Percentiles rank a stretch among this genome's conserved stretches.
phyloP scores from a whole-genome alignment of 225 moss, liverwort and hornwort species.

The Neckera pumila region DNA sequence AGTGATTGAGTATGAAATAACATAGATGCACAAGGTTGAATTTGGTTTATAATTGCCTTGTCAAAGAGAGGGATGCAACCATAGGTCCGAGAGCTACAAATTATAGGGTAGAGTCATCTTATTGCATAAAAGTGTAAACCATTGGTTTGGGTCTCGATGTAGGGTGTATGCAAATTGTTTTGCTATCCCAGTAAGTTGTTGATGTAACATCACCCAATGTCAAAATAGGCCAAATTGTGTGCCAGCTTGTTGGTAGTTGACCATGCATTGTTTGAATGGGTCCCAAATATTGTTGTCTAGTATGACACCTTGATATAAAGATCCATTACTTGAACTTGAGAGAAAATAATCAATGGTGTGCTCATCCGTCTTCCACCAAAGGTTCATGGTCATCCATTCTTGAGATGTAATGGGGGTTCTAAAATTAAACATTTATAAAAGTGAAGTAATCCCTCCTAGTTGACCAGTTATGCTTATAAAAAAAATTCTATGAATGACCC shows the following conservation, averaged over 20 bases:
- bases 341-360: background rate
- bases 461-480: background rate
- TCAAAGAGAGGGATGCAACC: background rate
- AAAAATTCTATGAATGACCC: background rate
- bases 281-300: fast-evolving
- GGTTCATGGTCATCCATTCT: fast-evolving
- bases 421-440: background rate
- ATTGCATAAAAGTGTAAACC: background rate
- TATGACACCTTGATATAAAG: fast-evolving
- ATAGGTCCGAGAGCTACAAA: fast-evolving
- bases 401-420: too few species aligned
- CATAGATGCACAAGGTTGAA: background rate
- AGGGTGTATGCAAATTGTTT: background rate
- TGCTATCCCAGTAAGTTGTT: fast-evolving
- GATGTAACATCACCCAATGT: fast-evolving
- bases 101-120: fast-evolving
- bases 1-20: background rate
- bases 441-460: background rate
- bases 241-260: fast-evolving
- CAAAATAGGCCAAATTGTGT: background rate
- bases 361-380: fast-evolving
- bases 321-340: background rate
- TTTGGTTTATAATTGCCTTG: background rate
- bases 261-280: too few species aligned
- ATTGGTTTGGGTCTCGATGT: fast-evolving